Conservation (phyloP, 768 basidiomycete species). For the Suillus sp. region DNA sequence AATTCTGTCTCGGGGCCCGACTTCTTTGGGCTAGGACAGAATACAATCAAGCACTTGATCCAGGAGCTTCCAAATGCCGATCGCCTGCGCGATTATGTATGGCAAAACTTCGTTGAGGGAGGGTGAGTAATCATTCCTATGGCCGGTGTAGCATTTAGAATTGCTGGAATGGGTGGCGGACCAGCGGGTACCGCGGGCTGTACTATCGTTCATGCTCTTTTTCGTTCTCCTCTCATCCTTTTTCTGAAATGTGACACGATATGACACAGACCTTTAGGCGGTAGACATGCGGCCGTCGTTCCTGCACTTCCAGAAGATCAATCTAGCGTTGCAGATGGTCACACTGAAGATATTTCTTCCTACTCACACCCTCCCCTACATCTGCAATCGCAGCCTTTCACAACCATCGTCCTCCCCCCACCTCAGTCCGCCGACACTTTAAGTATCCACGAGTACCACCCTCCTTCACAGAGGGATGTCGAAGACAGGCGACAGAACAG, state of each 20-base stretch:
- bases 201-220: conserved; percentile 16
- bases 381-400: conserved; percentile 27
- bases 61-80: conserved; percentile 79
- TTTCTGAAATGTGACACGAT: conserved; percentile 37
- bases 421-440: conserved; percentile 30
- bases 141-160: conserved; percentile 2
- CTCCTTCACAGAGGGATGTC: conserved; percentile 24
- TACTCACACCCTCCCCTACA: conserved; percentile 27
- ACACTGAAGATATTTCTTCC: conserved; percentile 25
- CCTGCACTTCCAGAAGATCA: conserved; percentile 80
- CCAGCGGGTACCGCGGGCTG: conserved; percentile 6
- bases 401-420: conserved; percentile 35
- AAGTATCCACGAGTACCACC: conserved; percentile 36
- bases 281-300: conserved; percentile 80
- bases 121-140: conserved; percentile 54
- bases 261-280: conserved; percentile 65
- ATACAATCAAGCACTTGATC: conserved; percentile 89
- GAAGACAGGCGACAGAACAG: conserved; percentile 23
- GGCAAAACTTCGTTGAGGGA: conserved; percentile 86
- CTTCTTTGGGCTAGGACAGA: conserved; percentile 85
- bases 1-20: conserved; percentile 89
- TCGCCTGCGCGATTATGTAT: conserved; percentile 76
- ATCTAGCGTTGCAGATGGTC: conserved; percentile 21
- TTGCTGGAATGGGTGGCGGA: conserved; percentile 7
- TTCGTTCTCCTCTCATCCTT: conserved; percentile 28